These are phyloP conservation scores for Saccharum spontaneum DNA, from an alignment of 176 grass and related monocot species.

Conservation along the genomic window DNA sequence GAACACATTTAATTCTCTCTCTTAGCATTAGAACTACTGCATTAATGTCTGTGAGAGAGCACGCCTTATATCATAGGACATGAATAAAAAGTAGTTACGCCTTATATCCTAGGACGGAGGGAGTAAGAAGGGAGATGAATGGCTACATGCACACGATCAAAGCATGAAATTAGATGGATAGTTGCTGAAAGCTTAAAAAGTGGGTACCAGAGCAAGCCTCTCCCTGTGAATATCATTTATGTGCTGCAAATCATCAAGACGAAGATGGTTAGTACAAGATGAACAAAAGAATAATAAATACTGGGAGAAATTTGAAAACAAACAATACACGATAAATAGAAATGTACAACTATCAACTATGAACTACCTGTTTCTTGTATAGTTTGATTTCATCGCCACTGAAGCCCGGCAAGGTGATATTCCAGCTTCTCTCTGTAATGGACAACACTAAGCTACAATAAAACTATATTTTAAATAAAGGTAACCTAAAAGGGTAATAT, in stretches of 20 bases:
- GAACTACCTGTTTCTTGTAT: constrained; percentile 89
- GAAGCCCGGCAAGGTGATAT: constrained; percentile 86
- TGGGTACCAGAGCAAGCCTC: constrained; percentile 79
- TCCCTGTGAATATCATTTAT: constrained; percentile 97
- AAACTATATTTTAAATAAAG: constrained; percentile 13
- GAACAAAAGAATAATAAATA: neutral
- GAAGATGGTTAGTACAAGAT: constrained; percentile 23
- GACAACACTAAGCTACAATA: constrained; percentile 19
- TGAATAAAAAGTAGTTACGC: too few relatives aligned
- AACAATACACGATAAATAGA: constrained; percentile 24
- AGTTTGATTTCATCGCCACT: constrained; percentile 93
- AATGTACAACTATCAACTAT: constrained; percentile 16
- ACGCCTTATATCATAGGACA: too few relatives aligned
- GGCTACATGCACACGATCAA: neutral
- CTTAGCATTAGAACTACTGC: too few relatives aligned
- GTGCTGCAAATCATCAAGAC: constrained; percentile 56
- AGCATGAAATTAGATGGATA: neutral
- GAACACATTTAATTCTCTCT: too few relatives aligned
- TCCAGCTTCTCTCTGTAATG: constrained; percentile 87
- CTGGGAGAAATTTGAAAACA: neutral
- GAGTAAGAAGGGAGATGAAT: neutral
- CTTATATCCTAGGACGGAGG: too few relatives aligned
- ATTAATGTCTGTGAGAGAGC: too few relatives aligned
- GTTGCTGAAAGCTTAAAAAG: constrained; percentile 13
- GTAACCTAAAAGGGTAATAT: neutral